Evolutionary conservation across 192 early-diverging fungal genomes (phyloP).

Genomic region (Lobosporangium transversale): DNA sequence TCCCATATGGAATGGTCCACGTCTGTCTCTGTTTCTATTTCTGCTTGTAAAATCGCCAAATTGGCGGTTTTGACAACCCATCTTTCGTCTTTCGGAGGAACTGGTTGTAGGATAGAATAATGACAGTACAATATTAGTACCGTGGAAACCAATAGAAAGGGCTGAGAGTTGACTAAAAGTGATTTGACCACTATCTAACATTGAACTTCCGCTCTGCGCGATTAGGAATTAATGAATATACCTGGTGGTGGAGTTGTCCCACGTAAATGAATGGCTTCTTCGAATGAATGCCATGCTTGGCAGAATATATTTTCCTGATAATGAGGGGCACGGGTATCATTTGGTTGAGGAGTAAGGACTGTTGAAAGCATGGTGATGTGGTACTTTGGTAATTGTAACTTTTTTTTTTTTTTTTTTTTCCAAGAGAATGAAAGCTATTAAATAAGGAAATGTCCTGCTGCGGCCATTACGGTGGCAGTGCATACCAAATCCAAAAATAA

Average conservation of each 20-base stretch:
- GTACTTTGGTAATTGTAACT: too few relatives aligned
- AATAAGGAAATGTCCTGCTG: too few relatives aligned
- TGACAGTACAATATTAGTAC: too few relatives aligned
- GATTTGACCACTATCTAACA: neutral
- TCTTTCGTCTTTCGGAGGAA: constrained; percentile 41
- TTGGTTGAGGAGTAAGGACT: neutral
- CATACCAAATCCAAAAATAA: too few relatives aligned
- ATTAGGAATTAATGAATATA: constrained; percentile 1
- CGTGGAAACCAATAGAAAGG: too few relatives aligned
- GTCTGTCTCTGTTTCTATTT: constrained; percentile 13
- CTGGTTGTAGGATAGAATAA: too few relatives aligned
- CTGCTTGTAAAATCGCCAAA: constrained; percentile 16
- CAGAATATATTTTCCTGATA: constrained; percentile 12
- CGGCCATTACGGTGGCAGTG: too few relatives aligned
- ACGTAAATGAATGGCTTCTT: constrained; percentile 34
- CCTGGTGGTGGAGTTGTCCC: constrained; percentile 36
- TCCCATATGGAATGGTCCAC: too few relatives aligned
- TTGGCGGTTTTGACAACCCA: constrained; percentile 42
- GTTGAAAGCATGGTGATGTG: neutral
- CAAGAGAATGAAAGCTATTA: too few relatives aligned
- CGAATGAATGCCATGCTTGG: constrained; percentile 35
- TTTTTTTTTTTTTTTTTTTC: too few relatives aligned
- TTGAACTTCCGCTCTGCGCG: neutral
- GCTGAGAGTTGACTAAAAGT: too few relatives aligned
- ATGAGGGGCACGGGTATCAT: neutral